phyloP scores from a whole-genome alignment of 805 yeast species.

The Tetrapisispora taiwanensis region DNA sequence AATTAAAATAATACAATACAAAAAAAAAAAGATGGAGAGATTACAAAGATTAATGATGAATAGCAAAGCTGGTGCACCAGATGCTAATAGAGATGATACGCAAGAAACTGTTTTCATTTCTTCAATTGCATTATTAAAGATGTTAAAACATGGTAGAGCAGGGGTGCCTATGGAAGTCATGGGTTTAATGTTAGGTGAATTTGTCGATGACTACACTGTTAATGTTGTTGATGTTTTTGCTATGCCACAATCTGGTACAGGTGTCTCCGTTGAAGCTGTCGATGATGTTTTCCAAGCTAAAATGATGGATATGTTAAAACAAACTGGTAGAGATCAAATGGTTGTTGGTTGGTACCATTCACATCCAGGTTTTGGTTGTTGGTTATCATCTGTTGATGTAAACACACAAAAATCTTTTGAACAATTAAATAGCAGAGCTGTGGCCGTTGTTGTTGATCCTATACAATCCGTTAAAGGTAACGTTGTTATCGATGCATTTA shows the following conservation, averaged over 20 bases:
- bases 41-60: slow-evolving; percentile 34
- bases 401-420: slow-evolving; percentile 97
- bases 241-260: slow-evolving; percentile 98
- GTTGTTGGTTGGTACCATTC: slow-evolving; percentile 99
- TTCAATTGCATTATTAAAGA: slow-evolving; percentile 85
- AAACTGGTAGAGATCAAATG: slow-evolving; percentile 98
- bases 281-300: slow-evolving; percentile 97
- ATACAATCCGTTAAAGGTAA: slow-evolving; percentile 98
- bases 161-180: slow-evolving; percentile 84
- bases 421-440: slow-evolving; percentile 89
- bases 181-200: slow-evolving; percentile 98
- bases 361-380: slow-evolving; percentile 99
- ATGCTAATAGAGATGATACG: slow-evolving; percentile 82
- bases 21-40: slow-evolving; percentile 34
- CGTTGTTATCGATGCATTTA: slow-evolving; percentile 96
- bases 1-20: too few species aligned
- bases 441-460: slow-evolving; percentile 97
- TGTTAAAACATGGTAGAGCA: slow-evolving; percentile 95
- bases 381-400: slow-evolving; percentile 96
- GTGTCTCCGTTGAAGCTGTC: slow-evolving; percentile 97
- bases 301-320: slow-evolving; percentile 99
- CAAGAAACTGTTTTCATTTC: slow-evolving; percentile 95
- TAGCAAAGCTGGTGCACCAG: slow-evolving; percentile 38
- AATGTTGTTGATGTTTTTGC: slow-evolving; percentile 98
- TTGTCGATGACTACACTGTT: slow-evolving; percentile 93